Evolutionary conservation across 1,139 yeast species (phyloP), one percentile per base, ranked within the genome.

Genomic region (Pichia sorboxylosa): DNA sequence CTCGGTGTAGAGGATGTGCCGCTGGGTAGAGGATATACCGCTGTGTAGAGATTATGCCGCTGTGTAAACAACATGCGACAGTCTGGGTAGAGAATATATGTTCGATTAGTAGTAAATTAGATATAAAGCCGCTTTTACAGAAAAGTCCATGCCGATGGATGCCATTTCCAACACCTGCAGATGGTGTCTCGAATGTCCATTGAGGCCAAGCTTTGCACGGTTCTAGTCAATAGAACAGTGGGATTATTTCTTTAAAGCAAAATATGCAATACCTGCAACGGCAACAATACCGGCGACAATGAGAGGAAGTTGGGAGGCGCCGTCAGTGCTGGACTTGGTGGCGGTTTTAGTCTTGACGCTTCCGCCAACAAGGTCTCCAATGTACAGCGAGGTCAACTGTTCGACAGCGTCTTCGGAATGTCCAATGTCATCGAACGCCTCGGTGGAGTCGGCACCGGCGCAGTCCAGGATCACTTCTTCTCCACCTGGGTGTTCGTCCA

Each of bases 401-500:
- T 79, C 92, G 46, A 76, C 74, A 24, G 98, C 97, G 48, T 87
- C 96, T 45, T 87, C 96, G 26, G 97, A 85, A 61, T 90, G 99
- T 26, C 98, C 98, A 52, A 90, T 87, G 55, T 90, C 98, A 41
- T 83, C 85, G 54, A 90, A 90, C 24, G 94, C 87, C 46, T 77
- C 90, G 29, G 98, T 87, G 38, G 95, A 93, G 57, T 92, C 98
- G 37, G 66, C 64, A 45, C 98, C 98, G 39, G 90, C 97, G 48
- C 76, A 72, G 53, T 92, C 98, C 35, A 80, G 61, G 47, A 90
- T 69, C 31, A 90, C 95, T 59, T 92, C 98, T 59, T 85, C 97
- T 54, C 99, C 99, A 64, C 99, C 99, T 41, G 94, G 94, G 62
- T 90, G 99, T 64, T 90, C 97, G 51, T 87, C 96, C 40, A 87